These are phyloP conservation scores for Peniophora sp. DNA, from an alignment of 1,284 basidiomycete species.

Conservation along the genomic window DNA sequence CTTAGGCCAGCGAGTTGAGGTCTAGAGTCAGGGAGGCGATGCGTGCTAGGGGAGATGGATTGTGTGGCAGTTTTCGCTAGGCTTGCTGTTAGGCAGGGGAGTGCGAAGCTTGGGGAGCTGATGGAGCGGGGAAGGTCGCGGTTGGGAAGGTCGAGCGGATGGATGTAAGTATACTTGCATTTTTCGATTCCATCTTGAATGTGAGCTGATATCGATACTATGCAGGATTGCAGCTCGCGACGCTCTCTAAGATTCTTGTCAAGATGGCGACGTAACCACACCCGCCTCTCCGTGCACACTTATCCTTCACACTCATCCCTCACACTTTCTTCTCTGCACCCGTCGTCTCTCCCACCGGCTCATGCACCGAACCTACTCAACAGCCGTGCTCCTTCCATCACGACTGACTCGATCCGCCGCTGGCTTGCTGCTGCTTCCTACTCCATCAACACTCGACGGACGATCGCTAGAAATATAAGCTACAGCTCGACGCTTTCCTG, in stretches of 20 bases:
- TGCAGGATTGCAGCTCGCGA: constrained; percentile 6
- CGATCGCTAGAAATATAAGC: constrained; percentile 42
- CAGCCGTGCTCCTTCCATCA: constrained; percentile 34
- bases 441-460: constrained; percentile 25
- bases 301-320: constrained; percentile 38
- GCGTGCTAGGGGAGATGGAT: constrained; percentile 20
- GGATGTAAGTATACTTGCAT: constrained; percentile 27
- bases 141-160: constrained; percentile 39
- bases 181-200: background rate
- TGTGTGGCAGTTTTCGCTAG: constrained; percentile 62
- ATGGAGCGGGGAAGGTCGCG: constrained; percentile 30
- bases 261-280: constrained; percentile 14
- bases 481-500: constrained; percentile 56
- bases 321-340: constrained; percentile 30
- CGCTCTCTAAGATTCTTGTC: constrained; percentile 30
- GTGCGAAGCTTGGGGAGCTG: constrained; percentile 44
- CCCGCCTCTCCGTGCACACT: constrained; percentile 34
- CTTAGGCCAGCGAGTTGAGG: constrained; percentile 66
- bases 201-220: background rate
- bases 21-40: constrained; percentile 59
- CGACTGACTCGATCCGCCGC: constrained; percentile 30
- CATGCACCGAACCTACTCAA: constrained; percentile 23
- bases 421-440: constrained; percentile 31
- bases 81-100: constrained; percentile 42
- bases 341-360: constrained; percentile 24